phyloP scores from a whole-genome alignment of 306 rosid species.

The Quercus agrifolia region DNA sequence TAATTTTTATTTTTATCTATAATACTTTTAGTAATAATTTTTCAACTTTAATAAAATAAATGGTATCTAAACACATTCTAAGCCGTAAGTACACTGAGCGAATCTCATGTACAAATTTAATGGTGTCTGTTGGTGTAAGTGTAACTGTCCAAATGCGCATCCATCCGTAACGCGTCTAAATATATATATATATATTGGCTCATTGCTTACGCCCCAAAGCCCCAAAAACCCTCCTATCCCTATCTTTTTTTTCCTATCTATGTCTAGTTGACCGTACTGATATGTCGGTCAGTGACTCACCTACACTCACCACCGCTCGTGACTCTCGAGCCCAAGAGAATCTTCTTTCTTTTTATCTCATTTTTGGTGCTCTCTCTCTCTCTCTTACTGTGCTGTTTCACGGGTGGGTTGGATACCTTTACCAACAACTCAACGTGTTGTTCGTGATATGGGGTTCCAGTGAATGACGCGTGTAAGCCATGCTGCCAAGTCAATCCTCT shows the following conservation, averaged over 20 bases:
- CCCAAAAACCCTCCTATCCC: not conserved
- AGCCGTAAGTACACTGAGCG: no score
- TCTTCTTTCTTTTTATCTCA: not conserved
- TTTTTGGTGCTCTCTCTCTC: not conserved
- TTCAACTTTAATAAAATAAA: no score
- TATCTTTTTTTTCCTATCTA: not conserved
- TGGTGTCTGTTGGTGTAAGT: no score
- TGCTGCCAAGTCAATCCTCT: not conserved
- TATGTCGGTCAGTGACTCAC: slow-evolving; percentile 8
- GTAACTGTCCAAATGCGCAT: not conserved
- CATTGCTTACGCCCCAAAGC: not conserved
- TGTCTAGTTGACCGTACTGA: not conserved
- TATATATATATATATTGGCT: no score
- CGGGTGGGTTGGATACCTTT: not conserved
- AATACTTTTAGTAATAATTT: no score
- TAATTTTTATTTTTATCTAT: no score
- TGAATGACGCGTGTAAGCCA: not conserved
- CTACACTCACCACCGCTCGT: not conserved
- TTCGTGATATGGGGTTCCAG: not conserved
- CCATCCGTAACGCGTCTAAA: not conserved
- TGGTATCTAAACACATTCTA: accelerated
- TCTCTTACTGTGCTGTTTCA: not conserved
- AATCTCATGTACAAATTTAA: no score
- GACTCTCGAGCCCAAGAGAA: slow-evolving; percentile 4
- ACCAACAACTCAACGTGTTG: not conserved